Percentiles rank a stretch among this genome's conserved stretches.
Conservation (phyloP, 1,139 yeast genomes). For the Yamadazyma blattariae region DNA sequence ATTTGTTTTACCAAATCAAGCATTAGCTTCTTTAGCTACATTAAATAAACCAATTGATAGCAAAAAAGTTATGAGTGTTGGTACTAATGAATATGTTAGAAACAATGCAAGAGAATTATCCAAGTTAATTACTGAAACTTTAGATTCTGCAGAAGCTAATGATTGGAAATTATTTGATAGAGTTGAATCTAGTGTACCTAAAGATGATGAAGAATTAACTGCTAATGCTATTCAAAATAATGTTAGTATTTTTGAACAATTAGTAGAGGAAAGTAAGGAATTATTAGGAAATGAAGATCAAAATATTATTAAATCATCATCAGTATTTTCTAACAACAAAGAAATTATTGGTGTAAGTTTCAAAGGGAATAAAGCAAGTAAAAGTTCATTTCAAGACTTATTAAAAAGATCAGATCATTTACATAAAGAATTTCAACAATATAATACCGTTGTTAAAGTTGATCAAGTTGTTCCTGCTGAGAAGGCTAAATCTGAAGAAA, state of each 20-base stretch:
- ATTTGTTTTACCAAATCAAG: constrained; percentile 79
- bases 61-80: constrained; percentile 53
- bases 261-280: constrained; percentile 12
- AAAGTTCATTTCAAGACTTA: constrained; percentile 10
- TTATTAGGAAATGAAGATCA: constrained; percentile 4
- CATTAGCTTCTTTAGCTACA: constrained; percentile 61
- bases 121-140: constrained; percentile 42
- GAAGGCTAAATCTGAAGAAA: constrained; percentile 5
- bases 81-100: constrained; percentile 57
- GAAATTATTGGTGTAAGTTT: constrained; percentile 10
- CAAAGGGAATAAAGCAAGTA: not conserved
- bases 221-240: constrained; percentile 4
- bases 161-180: constrained; percentile 32
- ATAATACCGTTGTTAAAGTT: constrained; percentile 7
- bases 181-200: constrained; percentile 6
- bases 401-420: constrained; percentile 16
- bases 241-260: constrained; percentile 17
- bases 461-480: not conserved
- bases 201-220: constrained; percentile 2
- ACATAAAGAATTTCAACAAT: constrained; percentile 18
- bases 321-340: constrained; percentile 2
- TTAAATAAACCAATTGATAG: constrained; percentile 54
- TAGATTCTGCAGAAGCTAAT: constrained; percentile 25
- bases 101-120: constrained; percentile 58
- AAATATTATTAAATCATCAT: constrained; percentile 2